Evolutionary conservation across 768 basidiomycete genomes (phyloP), one percentile per base, ranked within the genome.

Genomic region (Rhodotorula toruloides): DNA sequence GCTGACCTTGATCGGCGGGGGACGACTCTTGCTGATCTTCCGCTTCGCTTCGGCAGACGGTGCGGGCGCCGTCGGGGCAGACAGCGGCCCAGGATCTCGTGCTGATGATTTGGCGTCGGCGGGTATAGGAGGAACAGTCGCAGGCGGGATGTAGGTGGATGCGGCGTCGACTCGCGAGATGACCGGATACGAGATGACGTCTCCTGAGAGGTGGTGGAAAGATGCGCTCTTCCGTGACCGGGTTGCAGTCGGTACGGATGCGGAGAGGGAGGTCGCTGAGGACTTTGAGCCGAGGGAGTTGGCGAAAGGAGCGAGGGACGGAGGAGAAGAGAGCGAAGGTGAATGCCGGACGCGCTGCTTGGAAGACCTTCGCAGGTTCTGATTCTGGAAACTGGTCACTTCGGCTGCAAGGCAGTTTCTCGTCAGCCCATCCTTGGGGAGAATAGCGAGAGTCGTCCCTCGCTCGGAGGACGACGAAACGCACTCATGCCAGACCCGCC

Each of bases 161-260:
- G 52, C 27, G 12, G 54, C 36, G 50, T 67, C 65, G 56, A 58
- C 36, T 46, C 65, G 46, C 19, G 60, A 53, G 19, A 67, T 44
- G 22, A 67, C 48, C 43, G 65, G 65, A 46, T 67, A 67, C 42
- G 65, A 67, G 55, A 67, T 62, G 34, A 62, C n/a, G 32, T 39
- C 60, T 42, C 55, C 49, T 8, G 60, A 54, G 60, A 61, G 31
- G 42, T 53, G 50, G 37, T 61, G 59, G 25, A 61, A 36, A 3
- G 59, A 55, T 2, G 31, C 17, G 54, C 39, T 39, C 54, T 67
- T 67, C 17, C 54, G 54, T 11, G 53, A 32, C 3, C 47, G 43
- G 39, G 27, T 25, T 5, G 58, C 29, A 5, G 65, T 32, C 4
- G 40, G 40, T 11, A 36, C 42, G 22, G 54, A 5, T 0, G 6